phyloP scores from a whole-genome alignment of 441 rosid genomes.

The Adansonia madagascariensis region DNA sequence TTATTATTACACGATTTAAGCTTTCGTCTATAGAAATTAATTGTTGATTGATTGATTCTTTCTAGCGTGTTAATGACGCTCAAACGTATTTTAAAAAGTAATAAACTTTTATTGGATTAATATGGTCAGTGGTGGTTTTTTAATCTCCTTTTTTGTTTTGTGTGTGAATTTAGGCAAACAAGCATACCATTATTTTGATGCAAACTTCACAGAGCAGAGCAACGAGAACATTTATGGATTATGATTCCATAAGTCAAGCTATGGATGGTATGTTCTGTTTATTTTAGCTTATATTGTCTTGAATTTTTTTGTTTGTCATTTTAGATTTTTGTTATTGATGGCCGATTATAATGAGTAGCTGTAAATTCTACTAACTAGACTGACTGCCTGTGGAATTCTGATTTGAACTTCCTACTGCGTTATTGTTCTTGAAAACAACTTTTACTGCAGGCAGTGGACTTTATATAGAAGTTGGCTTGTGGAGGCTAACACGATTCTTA shows the following conservation, averaged over 20 bases:
- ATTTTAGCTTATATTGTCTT: neutral
- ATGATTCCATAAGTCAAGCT: conserved; percentile 81
- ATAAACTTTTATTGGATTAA: neutral
- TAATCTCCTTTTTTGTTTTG: conserved; percentile 19
- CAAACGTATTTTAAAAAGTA: neutral
- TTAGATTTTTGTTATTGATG: neutral
- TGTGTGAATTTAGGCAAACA: conserved; percentile 64
- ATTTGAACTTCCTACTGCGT: neutral
- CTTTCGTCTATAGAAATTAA: neutral
- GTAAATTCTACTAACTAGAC: neutral
- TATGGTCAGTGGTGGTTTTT: neutral
- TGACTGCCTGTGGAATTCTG: neutral
- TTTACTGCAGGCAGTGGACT: neutral
- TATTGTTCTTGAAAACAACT: neutral
- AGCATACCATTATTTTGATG: conserved; percentile 92
- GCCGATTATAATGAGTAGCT: neutral
- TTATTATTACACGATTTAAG: neutral
- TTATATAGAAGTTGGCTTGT: neutral
- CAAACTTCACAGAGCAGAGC: conserved; percentile 80
- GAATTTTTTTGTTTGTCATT: neutral
- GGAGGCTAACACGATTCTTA: neutral
- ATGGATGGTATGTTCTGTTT: conserved; percentile 74
- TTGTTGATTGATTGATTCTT: conserved; percentile 16
- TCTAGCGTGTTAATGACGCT: neutral
- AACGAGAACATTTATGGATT: conserved; percentile 94